Conservation (phyloP, 306 rosid genomes). For the Dryas octopetala region DNA sequence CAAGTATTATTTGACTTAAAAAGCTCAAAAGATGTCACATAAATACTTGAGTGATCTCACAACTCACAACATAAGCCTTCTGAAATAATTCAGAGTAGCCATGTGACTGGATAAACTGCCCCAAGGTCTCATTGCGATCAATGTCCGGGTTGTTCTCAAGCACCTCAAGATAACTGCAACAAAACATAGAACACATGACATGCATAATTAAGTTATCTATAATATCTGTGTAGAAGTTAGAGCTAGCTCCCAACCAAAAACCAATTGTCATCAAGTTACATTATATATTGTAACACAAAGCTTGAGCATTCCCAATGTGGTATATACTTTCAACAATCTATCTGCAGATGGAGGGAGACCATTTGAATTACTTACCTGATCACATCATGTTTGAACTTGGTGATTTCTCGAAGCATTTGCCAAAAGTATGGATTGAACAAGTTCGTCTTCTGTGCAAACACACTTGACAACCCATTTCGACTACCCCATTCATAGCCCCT, state of each 20-base stretch:
- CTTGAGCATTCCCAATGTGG: too few species aligned
- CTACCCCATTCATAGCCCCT: slow-evolving; percentile 89
- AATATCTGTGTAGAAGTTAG: too few species aligned
- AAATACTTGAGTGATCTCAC: slow-evolving; percentile 31
- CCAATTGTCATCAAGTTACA: too few species aligned
- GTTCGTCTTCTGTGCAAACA: slow-evolving; percentile 81
- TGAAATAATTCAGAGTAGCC: slow-evolving; percentile 79
- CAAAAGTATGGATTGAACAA: slow-evolving; percentile 63
- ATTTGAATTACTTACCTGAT: slow-evolving; percentile 43
- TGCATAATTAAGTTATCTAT: background rate
- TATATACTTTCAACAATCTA: too few species aligned
- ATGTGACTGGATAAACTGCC: slow-evolving; percentile 60
- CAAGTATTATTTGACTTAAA: background rate
- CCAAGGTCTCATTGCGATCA: slow-evolving; percentile 71
- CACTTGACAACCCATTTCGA: slow-evolving; percentile 65
- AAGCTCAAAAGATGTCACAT: background rate
- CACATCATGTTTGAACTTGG: slow-evolving; percentile 71
- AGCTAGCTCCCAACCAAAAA: too few species aligned
- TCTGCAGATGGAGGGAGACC: background rate
- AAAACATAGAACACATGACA: background rate
- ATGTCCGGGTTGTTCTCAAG: slow-evolving; percentile 69
- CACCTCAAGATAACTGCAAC: slow-evolving; percentile 68
- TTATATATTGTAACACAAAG: too few species aligned
- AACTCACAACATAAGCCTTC: slow-evolving; percentile 86
- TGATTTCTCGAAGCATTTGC: slow-evolving; percentile 79